Conservation (phyloP, 73 alveolate genomes). For the Durusdinium trenchii region DNA sequence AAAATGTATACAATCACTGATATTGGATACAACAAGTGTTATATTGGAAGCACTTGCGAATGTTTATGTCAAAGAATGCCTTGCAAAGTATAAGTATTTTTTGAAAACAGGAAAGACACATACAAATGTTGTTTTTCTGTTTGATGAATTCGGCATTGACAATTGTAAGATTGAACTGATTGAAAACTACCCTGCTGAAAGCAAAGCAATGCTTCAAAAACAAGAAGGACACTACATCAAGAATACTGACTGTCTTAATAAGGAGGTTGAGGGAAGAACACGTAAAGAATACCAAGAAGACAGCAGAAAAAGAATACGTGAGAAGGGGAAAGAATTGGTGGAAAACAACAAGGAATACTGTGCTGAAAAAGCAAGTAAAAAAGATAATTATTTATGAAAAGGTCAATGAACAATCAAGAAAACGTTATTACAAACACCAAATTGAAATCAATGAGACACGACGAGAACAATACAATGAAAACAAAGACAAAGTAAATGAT, state of each 20-base stretch:
- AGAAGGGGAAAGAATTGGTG: too few relatives aligned
- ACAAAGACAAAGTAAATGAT: too few relatives aligned
- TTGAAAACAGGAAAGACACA: not conserved
- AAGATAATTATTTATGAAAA: too few relatives aligned
- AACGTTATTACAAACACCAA: too few relatives aligned
- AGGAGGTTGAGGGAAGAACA: not conserved
- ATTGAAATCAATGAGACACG: too few relatives aligned
- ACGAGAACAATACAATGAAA: too few relatives aligned
- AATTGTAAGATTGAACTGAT: not conserved
- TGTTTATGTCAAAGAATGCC: not conserved
- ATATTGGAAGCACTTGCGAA: conserved; percentile 1
- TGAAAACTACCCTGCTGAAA: not conserved
- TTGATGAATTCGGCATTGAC: conserved; percentile 1
- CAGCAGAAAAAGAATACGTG: too few relatives aligned
- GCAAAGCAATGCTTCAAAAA: not conserved
- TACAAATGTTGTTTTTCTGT: not conserved
- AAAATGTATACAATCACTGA: not conserved
- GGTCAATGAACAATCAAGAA: too few relatives aligned
- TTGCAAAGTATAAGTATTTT: not conserved
- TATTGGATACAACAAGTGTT: not conserved
- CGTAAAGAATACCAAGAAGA: not conserved
- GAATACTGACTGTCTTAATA: not conserved
- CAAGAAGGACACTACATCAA: not conserved
- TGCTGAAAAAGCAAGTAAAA: too few relatives aligned
- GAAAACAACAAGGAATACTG: too few relatives aligned